Evolutionary conservation across 2,329 filamentous ascomycete species (phyloP).

Genomic region (Colletotrichum lini): DNA sequence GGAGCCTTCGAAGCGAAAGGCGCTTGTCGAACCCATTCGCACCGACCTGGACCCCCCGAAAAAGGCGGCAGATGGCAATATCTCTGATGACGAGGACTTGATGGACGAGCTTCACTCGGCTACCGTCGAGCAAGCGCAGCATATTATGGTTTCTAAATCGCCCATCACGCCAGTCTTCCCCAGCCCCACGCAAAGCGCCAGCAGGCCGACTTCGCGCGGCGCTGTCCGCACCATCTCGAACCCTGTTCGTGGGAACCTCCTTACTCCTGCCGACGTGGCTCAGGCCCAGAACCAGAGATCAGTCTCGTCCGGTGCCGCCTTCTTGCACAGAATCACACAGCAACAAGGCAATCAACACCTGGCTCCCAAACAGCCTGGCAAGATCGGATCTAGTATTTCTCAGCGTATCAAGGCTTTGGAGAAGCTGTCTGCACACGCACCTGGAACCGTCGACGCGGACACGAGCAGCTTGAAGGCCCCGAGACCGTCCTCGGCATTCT

Average conservation of each 20-base stretch:
- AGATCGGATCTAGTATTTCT: conserved; percentile 91
- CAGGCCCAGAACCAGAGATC: conserved; percentile 61
- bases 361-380: conserved; percentile 77
- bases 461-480: conserved; percentile 38
- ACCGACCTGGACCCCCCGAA: conserved; percentile 60
- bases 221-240: conserved; percentile 54
- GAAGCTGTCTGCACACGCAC: conserved; percentile 72
- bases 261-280: conserved; percentile 62
- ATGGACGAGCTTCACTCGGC: conserved; percentile 90
- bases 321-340: conserved; percentile 67
- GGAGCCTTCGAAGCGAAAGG: conserved; percentile 53
- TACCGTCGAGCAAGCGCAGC: conserved; percentile 86
- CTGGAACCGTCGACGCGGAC: conserved; percentile 48
- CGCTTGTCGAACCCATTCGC: conserved; percentile 67
- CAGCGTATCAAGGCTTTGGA: conserved; percentile 95
- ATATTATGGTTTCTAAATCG: conserved; percentile 85
- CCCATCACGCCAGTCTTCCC: conserved; percentile 78
- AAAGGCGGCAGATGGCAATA: conserved; percentile 60
- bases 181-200: conserved; percentile 45
- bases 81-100: conserved; percentile 82
- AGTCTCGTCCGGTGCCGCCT: conserved; percentile 70
- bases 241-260: conserved; percentile 61
- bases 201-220: conserved; percentile 54
- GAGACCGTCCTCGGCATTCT: conserved; percentile 67
- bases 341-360: conserved; percentile 66